phyloP scores from a whole-genome alignment of 2,329 filamentous ascomycete species.

The Exophiala spinifera region DNA sequence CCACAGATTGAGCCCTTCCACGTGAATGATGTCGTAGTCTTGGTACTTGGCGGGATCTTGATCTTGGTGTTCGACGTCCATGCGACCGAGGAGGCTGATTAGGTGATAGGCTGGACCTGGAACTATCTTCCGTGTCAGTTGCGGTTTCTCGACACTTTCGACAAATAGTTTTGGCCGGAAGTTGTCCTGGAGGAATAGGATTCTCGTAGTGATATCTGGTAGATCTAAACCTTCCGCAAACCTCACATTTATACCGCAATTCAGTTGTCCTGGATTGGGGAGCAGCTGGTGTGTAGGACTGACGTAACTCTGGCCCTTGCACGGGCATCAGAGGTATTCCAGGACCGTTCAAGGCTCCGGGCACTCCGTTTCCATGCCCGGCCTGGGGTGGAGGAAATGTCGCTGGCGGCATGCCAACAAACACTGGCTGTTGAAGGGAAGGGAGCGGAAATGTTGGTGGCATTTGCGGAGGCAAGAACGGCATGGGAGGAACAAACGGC shows the following conservation, averaged over 20 bases:
- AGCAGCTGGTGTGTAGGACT: too few species aligned
- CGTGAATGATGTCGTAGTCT: constrained; percentile 1
- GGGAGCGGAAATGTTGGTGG: neutral
- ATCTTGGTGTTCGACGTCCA: neutral
- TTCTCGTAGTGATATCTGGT: constrained; percentile 28
- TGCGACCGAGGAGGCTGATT: constrained; percentile 11
- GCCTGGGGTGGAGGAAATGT: constrained; percentile 6
- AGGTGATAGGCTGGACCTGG: constrained; percentile 11
- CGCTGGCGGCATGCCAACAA: constrained; percentile 1
- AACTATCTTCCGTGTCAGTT: constrained; percentile 26
- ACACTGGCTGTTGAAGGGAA: constrained; percentile 1
- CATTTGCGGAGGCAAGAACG: neutral
- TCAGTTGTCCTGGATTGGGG: constrained; percentile 2
- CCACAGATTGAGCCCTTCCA: constrained; percentile 5
- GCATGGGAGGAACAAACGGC: constrained; percentile 8
- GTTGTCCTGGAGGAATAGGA: constrained; percentile 23
- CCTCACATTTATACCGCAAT: constrained; percentile 27
- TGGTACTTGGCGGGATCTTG: neutral
- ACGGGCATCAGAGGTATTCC: too few species aligned
- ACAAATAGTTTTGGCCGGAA: constrained; percentile 26
- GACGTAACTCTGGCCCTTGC: too few species aligned
- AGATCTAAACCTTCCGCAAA: constrained; percentile 28
- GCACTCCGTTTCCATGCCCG: neutral
- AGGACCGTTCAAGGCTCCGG: neutral
- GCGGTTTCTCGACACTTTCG: constrained; percentile 24